Base-by-base conservation (phyloP, 257 asterid genomes). In the Gardenia jasminoides region DNA sequence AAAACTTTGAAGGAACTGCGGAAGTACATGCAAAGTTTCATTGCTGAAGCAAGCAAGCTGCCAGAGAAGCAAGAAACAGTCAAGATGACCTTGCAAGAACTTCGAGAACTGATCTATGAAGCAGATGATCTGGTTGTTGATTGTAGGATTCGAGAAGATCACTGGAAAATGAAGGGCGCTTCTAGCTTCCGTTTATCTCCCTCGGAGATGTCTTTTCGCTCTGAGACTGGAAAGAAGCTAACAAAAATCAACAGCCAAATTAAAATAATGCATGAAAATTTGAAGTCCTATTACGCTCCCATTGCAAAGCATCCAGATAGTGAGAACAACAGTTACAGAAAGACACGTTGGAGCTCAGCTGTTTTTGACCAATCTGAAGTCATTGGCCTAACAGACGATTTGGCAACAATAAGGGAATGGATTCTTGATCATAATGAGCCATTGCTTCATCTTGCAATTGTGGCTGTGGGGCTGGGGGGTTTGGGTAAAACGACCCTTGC, bases 401-500 rank as follows among this genome's bases (percentile, higher is more conserved):
- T 64, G 19, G 39, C 24, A 17, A 75, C 3, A 56, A 78, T 84
- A 67, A 78, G 41, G 78, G 74, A 41, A 6, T 81, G 85, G 83
- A 84, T 84, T 67, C 71, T 75, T 24, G 43, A 17, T 59, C 79
- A 71, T 20, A 58, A 50, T 24, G 83, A 74, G 3, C 28, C 83
- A 26, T 24, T 65, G 36, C 78, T 76, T 61, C 74, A 31, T 24
- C 22, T 84, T 74, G 85, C 79, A 47, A 81, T 84, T 54, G 82
- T 81, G 44, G 87, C 81, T 54, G 82, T 81, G 44, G 87, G 87
- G 24, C 50, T 84, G 79, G 74, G 79, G 28, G 87, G 87, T n/a
- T 69, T 84, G 70, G 87, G 85, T 10, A 81, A 81, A 70, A 84
- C 87, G 24, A 84, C 87, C 47, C 83, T 84, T 50, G 82, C 83